Evolutionary conservation across 2,329 filamentous ascomycete genomes (phyloP), one percentile per base, ranked within the genome.

Genomic region (Waltergamsia citrina): DNA sequence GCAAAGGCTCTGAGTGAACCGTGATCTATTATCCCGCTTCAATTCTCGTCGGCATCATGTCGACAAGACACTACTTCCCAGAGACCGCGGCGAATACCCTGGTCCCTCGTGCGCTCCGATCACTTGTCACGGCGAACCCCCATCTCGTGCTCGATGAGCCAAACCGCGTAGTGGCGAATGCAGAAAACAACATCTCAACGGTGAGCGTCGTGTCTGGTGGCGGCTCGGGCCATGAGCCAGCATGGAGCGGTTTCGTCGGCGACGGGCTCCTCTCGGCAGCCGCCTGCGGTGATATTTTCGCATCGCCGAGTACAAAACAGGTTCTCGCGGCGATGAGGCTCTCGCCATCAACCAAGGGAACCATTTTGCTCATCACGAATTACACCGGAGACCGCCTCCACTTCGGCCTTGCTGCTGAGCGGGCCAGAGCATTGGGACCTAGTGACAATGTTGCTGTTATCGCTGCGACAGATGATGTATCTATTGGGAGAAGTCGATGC

Each of bases 271-370:
- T 86, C 5, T 71, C 77, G 19, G 82, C 76, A 16, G 76, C 78
- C 2, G 80, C 83, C 1, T 78, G 79, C 4, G 82, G 82, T 7
- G 81, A 79, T 0, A 84, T 87, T 43, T 86, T 86, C 49, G 81
- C 81, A 2, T 81, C 75, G 3, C 82, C 82, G 0, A 74, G 69
- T n/a, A 78, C 81, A 0, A 78, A 83, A 51, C 81, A 86, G 51
- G 73, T 86, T 35, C 64, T 78, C 30, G 63, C 70, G 45, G 79
- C 75, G 33, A 72, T 83, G 14, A 64, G 76, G 43, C 64, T 74
- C 32, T 71, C 82, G 1, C 69, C 76, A 23, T 70, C 68, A 2
- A 34, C 42, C 18, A 70, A 75, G 42, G 82, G 82, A 6, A 77
- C 84, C 2, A 55, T 85, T 22, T 69, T 85, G 7, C 70, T 85